Evolutionary conservation across 2,329 filamentous ascomycete species (phyloP).

Genomic region (Paramyrothecium roridum): DNA sequence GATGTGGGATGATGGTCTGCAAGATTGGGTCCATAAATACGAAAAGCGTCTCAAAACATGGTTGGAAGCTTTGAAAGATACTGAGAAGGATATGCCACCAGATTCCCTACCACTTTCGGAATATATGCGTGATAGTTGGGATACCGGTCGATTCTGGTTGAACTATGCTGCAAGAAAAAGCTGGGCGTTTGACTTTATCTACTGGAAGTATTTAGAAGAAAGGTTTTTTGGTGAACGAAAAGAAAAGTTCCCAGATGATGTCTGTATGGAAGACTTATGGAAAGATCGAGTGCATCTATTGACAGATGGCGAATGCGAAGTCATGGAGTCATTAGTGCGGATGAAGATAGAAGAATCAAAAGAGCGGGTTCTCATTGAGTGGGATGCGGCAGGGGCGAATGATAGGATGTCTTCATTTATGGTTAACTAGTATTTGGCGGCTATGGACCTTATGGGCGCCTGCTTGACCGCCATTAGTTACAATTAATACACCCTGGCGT

Average conservation of each 20-base stretch:
- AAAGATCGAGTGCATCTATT: constrained; percentile 22
- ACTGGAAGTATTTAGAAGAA: constrained; percentile 27
- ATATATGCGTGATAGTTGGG: constrained; percentile 30
- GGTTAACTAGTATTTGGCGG: too few species aligned
- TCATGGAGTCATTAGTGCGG: constrained; percentile 25
- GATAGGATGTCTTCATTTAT: too few species aligned
- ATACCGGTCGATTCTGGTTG: constrained; percentile 29
- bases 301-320: constrained; percentile 13
- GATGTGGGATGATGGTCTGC: constrained; percentile 23
- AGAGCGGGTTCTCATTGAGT: constrained; percentile 19
- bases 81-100: constrained; percentile 18
- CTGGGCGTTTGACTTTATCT: constrained; percentile 30
- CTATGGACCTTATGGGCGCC: too few species aligned
- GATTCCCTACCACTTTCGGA: neutral
- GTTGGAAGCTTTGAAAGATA: constrained; percentile 25
- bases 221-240: constrained; percentile 5
- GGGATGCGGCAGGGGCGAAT: constrained; percentile 16
- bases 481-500: too few species aligned
- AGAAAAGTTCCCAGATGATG: too few species aligned
- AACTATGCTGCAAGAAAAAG: constrained; percentile 28
- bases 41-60: constrained; percentile 27
- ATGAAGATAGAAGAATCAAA: constrained; percentile 23
- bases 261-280: constrained; percentile 17
- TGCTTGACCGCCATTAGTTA: too few species aligned
- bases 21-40: constrained; percentile 26